phyloP scores from a whole-genome alignment of 2,329 filamentous ascomycete genomes.

The Aspergillus persii region DNA sequence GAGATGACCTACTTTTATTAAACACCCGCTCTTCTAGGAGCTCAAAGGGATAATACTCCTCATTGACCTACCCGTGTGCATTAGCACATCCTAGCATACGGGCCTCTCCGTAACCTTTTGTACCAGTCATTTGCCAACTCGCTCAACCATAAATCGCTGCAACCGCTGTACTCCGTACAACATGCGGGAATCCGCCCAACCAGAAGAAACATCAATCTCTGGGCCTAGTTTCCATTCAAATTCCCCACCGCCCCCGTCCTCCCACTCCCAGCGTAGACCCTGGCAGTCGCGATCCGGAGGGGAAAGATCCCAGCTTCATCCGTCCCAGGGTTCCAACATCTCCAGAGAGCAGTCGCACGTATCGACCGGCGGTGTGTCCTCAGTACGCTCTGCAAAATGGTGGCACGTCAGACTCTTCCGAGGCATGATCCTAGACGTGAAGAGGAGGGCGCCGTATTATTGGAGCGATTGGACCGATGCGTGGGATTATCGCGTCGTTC shows the following conservation, averaged over 20 bases:
- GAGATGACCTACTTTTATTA: background rate
- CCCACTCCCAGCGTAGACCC: constrained; percentile 25
- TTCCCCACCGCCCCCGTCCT: constrained; percentile 16
- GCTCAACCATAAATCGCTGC: background rate
- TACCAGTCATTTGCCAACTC: background rate
- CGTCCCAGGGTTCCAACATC: background rate
- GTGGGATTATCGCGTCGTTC: constrained; percentile 86
- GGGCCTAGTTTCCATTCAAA: constrained; percentile 27
- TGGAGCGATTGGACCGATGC: constrained; percentile 81
- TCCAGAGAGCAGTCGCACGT: background rate
- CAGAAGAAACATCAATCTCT: constrained; percentile 4
- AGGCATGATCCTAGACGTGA: constrained; percentile 77
- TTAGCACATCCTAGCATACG: background rate
- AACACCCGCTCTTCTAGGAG: background rate
- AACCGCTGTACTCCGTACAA: background rate
- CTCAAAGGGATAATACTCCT: background rate
- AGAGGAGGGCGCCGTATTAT: constrained; percentile 73
- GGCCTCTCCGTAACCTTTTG: background rate
- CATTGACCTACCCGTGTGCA: background rate
- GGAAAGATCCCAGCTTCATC: background rate
- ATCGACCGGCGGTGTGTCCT: background rate
- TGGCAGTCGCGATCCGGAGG: constrained; percentile 14
- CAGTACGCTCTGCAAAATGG: constrained; percentile 51
- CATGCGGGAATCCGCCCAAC: constrained; percentile 12
- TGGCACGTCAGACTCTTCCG: constrained; percentile 73